Evolutionary conservation across 2,329 filamentous ascomycete species (phyloP).

Genomic region (Aulographum hederae): DNA sequence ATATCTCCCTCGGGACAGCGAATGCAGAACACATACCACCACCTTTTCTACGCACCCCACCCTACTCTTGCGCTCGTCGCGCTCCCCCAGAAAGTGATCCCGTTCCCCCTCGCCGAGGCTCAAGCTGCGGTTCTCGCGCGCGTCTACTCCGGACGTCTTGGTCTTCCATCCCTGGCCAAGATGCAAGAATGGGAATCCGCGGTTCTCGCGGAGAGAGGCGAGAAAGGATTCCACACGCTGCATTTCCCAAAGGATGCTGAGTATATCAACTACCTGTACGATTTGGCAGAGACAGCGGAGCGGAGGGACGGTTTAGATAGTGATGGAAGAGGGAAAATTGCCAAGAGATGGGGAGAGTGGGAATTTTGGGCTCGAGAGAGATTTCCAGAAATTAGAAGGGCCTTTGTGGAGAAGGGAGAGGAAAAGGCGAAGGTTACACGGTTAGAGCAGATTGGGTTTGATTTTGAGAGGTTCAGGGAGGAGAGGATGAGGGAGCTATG

Average conservation of each 20-base stretch:
- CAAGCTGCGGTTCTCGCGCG: slow-evolving; percentile 63
- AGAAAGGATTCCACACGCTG: slow-evolving; percentile 35
- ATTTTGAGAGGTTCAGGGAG: slow-evolving; percentile 34
- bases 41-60: slow-evolving; percentile 57
- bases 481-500: no score
- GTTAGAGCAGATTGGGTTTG: slow-evolving; percentile 55
- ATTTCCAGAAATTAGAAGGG: slow-evolving; percentile 51
- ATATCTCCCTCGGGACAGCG: slow-evolving; percentile 47
- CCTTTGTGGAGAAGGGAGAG: slow-evolving; percentile 49
- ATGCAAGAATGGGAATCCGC: slow-evolving; percentile 52
- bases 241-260: slow-evolving; percentile 43
- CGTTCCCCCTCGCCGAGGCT: slow-evolving; percentile 63
- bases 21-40: slow-evolving; percentile 56
- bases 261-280: slow-evolving; percentile 51
- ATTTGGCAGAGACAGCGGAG: slow-evolving; percentile 35
- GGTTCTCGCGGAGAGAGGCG: slow-evolving; percentile 23
- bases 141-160: slow-evolving; percentile 54
- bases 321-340: slow-evolving; percentile 39
- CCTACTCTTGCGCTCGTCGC: slow-evolving; percentile 65
- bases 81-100: slow-evolving; percentile 69
- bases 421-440: slow-evolving; percentile 32
- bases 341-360: slow-evolving; percentile 53
- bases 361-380: slow-evolving; percentile 54
- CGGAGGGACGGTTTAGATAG: slow-evolving; percentile 21
- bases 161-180: slow-evolving; percentile 39